Percentiles rank a stretch among this genome's conserved stretches.
Conservation (phyloP, 2,329 filamentous ascomycete genomes). For the Fusarium euwallaceae region DNA sequence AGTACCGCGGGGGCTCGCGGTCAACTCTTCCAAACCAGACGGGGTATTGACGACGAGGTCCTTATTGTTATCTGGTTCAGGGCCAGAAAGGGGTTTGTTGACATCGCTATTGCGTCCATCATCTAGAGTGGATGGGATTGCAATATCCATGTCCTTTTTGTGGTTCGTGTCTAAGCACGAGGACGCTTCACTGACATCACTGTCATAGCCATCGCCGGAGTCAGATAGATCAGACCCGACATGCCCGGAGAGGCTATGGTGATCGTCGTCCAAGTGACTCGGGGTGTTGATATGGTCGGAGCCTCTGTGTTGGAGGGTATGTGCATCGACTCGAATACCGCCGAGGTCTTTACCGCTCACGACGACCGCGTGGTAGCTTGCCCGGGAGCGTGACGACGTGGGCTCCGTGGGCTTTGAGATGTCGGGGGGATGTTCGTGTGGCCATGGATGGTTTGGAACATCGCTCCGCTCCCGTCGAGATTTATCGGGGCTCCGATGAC, state of each 20-base stretch:
- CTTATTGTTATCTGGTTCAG: neutral
- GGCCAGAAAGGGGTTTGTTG: neutral
- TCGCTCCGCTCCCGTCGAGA: neutral
- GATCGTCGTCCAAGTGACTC: neutral
- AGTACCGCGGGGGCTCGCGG: neutral
- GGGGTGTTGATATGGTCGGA: neutral
- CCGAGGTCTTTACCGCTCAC: neutral
- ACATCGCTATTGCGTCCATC: neutral
- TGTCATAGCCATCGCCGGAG: neutral
- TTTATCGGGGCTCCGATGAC: neutral
- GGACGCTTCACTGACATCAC: neutral
- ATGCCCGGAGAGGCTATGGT: neutral
- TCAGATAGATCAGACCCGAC: neutral
- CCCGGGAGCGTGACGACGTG: neutral
- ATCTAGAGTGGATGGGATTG: neutral
- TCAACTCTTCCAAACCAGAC: neutral
- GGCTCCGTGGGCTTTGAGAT: neutral
- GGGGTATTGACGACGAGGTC: neutral
- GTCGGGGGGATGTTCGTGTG: neutral
- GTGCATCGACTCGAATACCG: neutral
- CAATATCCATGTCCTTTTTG: neutral
- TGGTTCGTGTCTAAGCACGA: neutral
- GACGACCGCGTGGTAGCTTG: neutral
- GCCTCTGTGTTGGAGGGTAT: neutral
- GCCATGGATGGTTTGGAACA: neutral